Percentiles rank a stretch among this genome's conserved stretches.
Evolutionary conservation across 2,329 filamentous ascomycete species (phyloP).

Genomic region (Diplodia intermedia): DNA sequence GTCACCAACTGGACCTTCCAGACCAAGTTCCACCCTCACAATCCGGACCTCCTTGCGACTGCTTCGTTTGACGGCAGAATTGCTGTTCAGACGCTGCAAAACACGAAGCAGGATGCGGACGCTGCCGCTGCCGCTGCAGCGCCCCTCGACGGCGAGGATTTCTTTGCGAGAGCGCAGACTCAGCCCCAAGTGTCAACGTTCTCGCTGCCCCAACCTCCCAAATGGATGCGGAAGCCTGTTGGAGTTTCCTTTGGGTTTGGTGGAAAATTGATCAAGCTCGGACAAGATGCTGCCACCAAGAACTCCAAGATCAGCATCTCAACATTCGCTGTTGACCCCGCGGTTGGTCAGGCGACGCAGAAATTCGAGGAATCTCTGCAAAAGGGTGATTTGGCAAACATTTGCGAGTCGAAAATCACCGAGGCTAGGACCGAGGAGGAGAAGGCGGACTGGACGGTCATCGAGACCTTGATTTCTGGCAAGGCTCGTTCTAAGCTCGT

Average conservation of each 20-base stretch:
- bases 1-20: constrained; percentile 99
- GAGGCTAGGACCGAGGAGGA: constrained; percentile 84
- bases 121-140: constrained; percentile 68
- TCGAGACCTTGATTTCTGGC: constrained; percentile 83
- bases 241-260: constrained; percentile 95
- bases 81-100: constrained; percentile 89
- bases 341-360: constrained; percentile 81
- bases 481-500: constrained; percentile 87
- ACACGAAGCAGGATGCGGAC: constrained; percentile 80
- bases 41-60: constrained; percentile 90
- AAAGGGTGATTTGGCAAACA: constrained; percentile 75
- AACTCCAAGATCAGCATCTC: constrained; percentile 82
- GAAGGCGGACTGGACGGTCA: constrained; percentile 94
- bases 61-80: constrained; percentile 98
- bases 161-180: constrained; percentile 91
- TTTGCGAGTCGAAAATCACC: constrained; percentile 81
- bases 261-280: constrained; percentile 84
- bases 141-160: constrained; percentile 83
- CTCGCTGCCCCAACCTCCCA: constrained; percentile 82
- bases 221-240: constrained; percentile 85
- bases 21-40: constrained; percentile 90
- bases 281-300: constrained; percentile 65
- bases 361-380: constrained; percentile 85
- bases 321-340: constrained; percentile 86
- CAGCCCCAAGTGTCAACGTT: constrained; percentile 92